Conservation (phyloP, 2,329 filamentous ascomycete genomes). For the Ascomycota sp. region DNA sequence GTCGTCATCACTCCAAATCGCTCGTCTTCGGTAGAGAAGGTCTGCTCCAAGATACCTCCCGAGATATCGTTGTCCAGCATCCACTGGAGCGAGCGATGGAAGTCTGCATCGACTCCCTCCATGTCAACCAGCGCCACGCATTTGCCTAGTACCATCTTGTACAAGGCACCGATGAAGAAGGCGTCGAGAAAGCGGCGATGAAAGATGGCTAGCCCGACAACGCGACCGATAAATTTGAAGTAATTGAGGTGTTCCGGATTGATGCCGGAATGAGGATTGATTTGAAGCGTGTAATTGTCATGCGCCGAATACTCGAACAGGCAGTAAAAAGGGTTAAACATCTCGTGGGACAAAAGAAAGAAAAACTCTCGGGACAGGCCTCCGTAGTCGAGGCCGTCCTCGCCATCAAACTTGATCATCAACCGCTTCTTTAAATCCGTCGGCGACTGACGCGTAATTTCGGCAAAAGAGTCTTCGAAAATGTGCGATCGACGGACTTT, state of each 20-base stretch:
- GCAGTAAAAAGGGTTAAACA: conserved; percentile 99
- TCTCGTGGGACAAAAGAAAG: conserved; percentile 95
- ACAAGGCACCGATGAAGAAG: conserved; percentile 96
- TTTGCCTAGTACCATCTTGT: conserved; percentile 98
- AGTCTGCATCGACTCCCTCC: conserved; percentile 96
- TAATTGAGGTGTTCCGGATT: conserved; percentile 98
- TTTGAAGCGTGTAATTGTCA: conserved; percentile 98
- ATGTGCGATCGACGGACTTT: conserved; percentile 93
- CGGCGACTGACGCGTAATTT: conserved; percentile 90
- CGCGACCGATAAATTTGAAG: conserved; percentile 97
- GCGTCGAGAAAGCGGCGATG: conserved; percentile 91
- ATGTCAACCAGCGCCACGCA: conserved; percentile 80
- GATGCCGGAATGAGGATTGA: conserved; percentile 97
- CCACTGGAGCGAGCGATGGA: conserved; percentile 91
- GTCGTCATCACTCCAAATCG: conserved; percentile 85
- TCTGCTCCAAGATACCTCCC: conserved; percentile 78
- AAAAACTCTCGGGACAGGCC: conserved; percentile 97
- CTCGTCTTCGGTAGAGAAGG: conserved; percentile 92
- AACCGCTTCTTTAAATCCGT: conserved; percentile 92
- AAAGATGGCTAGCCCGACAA: conserved; percentile 93
- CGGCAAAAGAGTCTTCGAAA: conserved; percentile 95
- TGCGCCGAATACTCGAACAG: conserved; percentile 98
- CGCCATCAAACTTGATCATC: conserved; percentile 99
- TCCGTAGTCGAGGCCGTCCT: conserved; percentile 93
- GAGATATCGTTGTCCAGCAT: conserved; percentile 93